Percentiles rank a stretch among this genome's conserved stretches.
These are phyloP conservation scores for Cyanidium caldarium DNA, from an alignment of 23 red algal species.

Conservation along the genomic window DNA sequence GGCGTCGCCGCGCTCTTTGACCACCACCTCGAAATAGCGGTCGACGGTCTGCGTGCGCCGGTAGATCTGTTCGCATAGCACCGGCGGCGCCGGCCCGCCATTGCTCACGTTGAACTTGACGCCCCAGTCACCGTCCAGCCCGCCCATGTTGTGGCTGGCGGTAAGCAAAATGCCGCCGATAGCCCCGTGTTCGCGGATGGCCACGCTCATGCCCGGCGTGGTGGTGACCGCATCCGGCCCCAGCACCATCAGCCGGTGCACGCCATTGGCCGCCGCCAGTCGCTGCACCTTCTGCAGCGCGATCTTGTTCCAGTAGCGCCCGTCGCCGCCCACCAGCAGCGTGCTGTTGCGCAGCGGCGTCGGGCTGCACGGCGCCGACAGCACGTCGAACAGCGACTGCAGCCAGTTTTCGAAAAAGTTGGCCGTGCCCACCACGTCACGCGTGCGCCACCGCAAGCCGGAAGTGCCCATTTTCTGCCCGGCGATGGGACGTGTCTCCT, in stretches of 20 bases:
- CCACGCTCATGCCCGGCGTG: slow-evolving; percentile 64
- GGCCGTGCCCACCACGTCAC: slow-evolving; percentile 17
- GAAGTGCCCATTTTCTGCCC: slow-evolving; percentile 87
- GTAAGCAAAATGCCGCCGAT: slow-evolving; percentile 84
- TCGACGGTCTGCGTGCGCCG: slow-evolving; percentile 29
- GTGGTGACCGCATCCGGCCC: slow-evolving; percentile 46
- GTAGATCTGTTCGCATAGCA: slow-evolving; percentile 37
- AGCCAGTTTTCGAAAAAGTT: slow-evolving; percentile 76
- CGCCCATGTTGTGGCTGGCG: slow-evolving; percentile 85
- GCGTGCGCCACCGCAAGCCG: slow-evolving; percentile 55
- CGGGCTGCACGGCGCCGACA: background rate
- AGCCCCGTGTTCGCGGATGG: slow-evolving; percentile 27
- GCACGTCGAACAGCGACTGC: slow-evolving; percentile 66
- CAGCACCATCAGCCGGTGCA: slow-evolving; percentile 33
- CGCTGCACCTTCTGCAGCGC: slow-evolving; percentile 43
- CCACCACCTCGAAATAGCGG: slow-evolving; percentile 25
- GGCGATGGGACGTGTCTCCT: slow-evolving; percentile 35
- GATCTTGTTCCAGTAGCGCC: slow-evolving; percentile 52
- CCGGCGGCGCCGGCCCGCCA: slow-evolving; percentile 58
- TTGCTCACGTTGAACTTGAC: slow-evolving; percentile 74
- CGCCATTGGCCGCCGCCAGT: slow-evolving; percentile 81
- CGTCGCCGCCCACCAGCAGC: slow-evolving; percentile 75
- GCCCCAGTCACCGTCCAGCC: slow-evolving; percentile 59
- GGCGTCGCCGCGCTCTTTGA: background rate
- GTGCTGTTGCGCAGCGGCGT: background rate